Evolutionary conservation across 371 early-diverging fungal species (phyloP).

Genomic region (Actinomortierella ambigua): DNA sequence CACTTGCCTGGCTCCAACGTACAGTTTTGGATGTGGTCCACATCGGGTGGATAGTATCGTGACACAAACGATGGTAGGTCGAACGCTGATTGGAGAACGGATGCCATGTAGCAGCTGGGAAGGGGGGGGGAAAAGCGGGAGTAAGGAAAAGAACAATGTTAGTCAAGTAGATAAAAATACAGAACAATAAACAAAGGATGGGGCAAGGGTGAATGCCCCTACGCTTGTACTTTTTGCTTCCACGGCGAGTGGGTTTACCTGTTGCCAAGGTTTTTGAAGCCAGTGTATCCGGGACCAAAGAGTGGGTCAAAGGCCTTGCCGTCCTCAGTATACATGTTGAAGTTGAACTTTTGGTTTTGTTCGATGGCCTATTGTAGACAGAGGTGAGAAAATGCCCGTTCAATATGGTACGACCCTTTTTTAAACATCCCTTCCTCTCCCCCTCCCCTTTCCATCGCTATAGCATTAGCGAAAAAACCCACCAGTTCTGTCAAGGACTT

Average conservation of each 20-base stretch:
- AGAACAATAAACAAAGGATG: too few relatives aligned
- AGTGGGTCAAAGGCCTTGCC: constrained; percentile 84
- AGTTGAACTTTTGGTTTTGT: constrained; percentile 95
- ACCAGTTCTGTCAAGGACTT: constrained; percentile 92
- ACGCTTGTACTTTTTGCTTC: too few relatives aligned
- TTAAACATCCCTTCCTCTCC: background rate
- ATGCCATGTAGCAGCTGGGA: constrained; percentile 95
- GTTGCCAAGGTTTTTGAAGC: constrained; percentile 94
- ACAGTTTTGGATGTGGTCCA: constrained; percentile 74
- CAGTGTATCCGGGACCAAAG: constrained; percentile 92
- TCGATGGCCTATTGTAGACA: constrained; percentile 76
- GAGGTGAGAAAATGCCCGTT: background rate
- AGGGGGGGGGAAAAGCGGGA: background rate
- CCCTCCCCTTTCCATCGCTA: background rate
- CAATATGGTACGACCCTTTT: background rate
- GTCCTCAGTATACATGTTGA: constrained; percentile 96
- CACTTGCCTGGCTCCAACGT: constrained; percentile 70
- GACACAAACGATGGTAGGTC: constrained; percentile 72
- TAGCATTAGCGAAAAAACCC: too few relatives aligned
- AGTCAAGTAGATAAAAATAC: too few relatives aligned
- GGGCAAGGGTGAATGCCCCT: too few relatives aligned
- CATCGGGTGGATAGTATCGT: constrained; percentile 57
- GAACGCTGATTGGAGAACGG: constrained; percentile 88
- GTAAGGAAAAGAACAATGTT: too few relatives aligned
- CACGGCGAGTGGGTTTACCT: too few relatives aligned